Evolutionary conservation across 78 protist species (phyloP), one percentile per base, ranked within the genome.

Genomic region (Diacronema lutheri): DNA sequence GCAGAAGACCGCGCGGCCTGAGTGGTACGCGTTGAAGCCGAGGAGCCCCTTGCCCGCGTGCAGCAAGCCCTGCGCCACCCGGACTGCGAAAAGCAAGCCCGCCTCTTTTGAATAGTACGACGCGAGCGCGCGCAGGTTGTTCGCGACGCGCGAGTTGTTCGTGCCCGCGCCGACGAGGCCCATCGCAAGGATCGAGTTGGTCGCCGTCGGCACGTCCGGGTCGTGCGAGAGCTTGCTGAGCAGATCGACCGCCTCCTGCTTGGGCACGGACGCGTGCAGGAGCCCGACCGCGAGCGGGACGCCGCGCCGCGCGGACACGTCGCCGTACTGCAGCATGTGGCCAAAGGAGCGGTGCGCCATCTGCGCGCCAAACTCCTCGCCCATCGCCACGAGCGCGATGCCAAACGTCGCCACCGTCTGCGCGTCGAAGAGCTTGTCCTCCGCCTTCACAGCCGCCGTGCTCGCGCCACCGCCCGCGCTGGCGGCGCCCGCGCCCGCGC

Each of bases 231-330:
- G 88, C 86, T 94, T 94, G 91, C 90, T 72, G 58, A 86, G 66
- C 35, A 61, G 33, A 58, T 86, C 89, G 69, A 84, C 57, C 14
- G 84, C 79, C 23, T 16, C 79, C 55, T 85, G 62, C 20, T 19
- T 25, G 50, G 99, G 98, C 79, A 94, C 92, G 44, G 95, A 91
- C 55, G 92, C 93, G 86, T 90, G 66, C 21, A 96, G 81, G 80
- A 97, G 76, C 37, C 90, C 98, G n/a, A 96, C 76, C 13, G 96
- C 98, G 44, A 97, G 90, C 21, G 99, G 99, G 26, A 97, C 98
- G 16, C 95, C 97, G 0, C 92, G 86, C 6, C 21, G 76, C 72
- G 72, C 72, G 26, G 4, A 0, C 12, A 57, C 33, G 31, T 38
- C 56, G 1, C 37, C 86, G 31, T 31, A 84, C 84, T 90, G 94